A percentile compares a stretch with the other conserved stretches of the same genome.
phyloP scores from a whole-genome alignment of 192 early-diverging fungal genomes.

The Rhizophagus clarus region DNA sequence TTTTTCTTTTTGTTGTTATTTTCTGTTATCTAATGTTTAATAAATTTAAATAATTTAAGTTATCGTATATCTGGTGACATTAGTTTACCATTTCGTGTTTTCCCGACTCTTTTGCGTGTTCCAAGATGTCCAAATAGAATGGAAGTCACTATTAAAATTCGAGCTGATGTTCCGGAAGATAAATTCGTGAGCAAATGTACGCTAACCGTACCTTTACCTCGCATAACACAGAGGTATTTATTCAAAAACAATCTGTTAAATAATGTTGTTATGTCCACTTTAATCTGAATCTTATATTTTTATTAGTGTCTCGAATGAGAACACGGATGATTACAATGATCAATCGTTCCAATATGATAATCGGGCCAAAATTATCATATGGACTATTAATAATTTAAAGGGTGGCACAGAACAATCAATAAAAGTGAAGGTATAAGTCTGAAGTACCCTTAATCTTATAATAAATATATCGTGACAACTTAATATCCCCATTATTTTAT shows the following conservation, averaged over 20 bases:
- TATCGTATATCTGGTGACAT: constrained; percentile 19
- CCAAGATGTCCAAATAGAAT: constrained; percentile 9
- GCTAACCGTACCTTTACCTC: constrained; percentile 14
- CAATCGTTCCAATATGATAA: constrained; percentile 23
- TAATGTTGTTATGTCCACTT: background rate
- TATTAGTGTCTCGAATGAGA: constrained; percentile 1
- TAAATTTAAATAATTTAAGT: background rate
- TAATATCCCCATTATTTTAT: background rate
- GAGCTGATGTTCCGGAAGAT: constrained; percentile 22
- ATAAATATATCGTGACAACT: background rate
- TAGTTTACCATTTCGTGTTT: constrained; percentile 22
- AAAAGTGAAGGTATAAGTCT: constrained; percentile 14
- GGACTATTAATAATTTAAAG: constrained; percentile 18
- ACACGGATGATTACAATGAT: background rate
- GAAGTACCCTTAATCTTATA: background rate
- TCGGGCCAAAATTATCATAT: constrained; percentile 1
- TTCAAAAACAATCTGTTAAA: background rate
- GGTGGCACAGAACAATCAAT: constrained; percentile 16
- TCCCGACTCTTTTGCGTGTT: background rate
- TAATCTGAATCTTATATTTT: background rate
- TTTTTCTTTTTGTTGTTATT: too few species aligned
- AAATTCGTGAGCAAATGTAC: background rate
- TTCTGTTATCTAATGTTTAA: background rate
- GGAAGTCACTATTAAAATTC: constrained; percentile 15
- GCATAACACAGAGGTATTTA: constrained; percentile 15